A percentile compares a stretch with the other conserved stretches of the same genome.
These are phyloP conservation scores for Rhodomyrtus psidioides DNA, from an alignment of 441 rosid genomes.

Conservation along the genomic window DNA sequence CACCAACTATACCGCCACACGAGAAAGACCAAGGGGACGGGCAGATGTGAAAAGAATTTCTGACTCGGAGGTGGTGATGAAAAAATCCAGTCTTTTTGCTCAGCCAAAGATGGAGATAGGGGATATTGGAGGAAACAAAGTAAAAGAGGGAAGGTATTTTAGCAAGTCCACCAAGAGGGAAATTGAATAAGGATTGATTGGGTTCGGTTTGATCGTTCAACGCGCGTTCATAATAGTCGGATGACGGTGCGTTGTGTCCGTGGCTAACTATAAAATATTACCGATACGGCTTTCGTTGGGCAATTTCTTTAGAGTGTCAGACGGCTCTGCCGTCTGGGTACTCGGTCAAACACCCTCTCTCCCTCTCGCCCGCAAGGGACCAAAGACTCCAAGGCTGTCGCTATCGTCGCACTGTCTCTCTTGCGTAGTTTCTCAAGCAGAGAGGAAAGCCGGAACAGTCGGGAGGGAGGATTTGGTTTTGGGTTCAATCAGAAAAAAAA, in stretches of 20 bases:
- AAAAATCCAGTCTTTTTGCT: not conserved
- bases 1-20: not conserved
- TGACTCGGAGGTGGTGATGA: not conserved
- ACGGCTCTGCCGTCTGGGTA: not conserved
- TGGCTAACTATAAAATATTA: not conserved
- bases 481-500: not conserved
- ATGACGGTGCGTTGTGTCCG: not conserved
- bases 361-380: not conserved
- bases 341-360: not conserved
- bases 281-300: not conserved
- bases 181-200: not conserved
- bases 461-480: not conserved
- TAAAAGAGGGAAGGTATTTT: not conserved
- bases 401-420: not conserved
- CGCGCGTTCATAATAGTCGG: not conserved
- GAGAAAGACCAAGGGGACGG: not conserved
- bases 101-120: not conserved
- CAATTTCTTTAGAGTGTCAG: not conserved
- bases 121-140: not conserved
- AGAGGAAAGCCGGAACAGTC: not conserved
- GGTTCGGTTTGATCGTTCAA: constrained; percentile 4
- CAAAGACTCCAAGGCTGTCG: not conserved
- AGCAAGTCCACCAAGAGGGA: not conserved
- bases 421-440: not conserved
- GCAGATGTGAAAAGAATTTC: not conserved